Percentiles rank a stretch among this genome's conserved stretches.
Evolutionary conservation across 331 rosid genomes (phyloP).

Genomic region (Dryas integrifolia): DNA sequence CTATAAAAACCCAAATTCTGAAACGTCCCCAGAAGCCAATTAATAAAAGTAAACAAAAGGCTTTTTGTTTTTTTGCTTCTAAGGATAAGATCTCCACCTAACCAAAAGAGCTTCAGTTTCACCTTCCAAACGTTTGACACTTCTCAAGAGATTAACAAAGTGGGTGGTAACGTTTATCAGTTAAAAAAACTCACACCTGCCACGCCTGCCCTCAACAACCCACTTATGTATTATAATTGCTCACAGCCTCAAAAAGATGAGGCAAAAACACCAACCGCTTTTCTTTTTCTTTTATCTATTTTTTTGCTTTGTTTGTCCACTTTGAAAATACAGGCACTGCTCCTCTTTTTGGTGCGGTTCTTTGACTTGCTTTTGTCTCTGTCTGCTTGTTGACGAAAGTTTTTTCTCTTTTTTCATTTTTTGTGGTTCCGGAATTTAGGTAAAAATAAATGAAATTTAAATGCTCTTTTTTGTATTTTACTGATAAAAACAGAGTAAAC

Average conservation of each 20-base stretch:
- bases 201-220: conserved; percentile 40
- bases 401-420: neutral
- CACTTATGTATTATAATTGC: neutral
- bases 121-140: conserved; percentile 1
- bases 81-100: conserved; percentile 14
- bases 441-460: neutral
- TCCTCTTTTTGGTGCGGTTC: conserved; percentile 4
- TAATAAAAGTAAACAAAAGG: conserved; percentile 4
- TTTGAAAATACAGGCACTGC: neutral
- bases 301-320: neutral
- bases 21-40: conserved; percentile 4
- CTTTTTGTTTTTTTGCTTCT: neutral
- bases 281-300: neutral
- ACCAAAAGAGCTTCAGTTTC: neutral
- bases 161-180: neutral
- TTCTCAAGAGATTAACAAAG: neutral
- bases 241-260: neutral
- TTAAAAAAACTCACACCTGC: neutral
- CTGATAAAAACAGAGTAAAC: neutral
- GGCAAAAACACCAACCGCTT: conserved; percentile 19
- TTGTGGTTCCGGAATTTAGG: neutral
- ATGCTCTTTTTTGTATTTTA: neutral
- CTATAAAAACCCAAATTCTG: conserved; percentile 27
- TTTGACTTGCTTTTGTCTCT: conserved; percentile 21
- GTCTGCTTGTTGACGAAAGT: conserved; percentile 11